Base-by-base conservation (phyloP, 768 basidiomycete genomes). In the Amanita muscaria region DNA sequence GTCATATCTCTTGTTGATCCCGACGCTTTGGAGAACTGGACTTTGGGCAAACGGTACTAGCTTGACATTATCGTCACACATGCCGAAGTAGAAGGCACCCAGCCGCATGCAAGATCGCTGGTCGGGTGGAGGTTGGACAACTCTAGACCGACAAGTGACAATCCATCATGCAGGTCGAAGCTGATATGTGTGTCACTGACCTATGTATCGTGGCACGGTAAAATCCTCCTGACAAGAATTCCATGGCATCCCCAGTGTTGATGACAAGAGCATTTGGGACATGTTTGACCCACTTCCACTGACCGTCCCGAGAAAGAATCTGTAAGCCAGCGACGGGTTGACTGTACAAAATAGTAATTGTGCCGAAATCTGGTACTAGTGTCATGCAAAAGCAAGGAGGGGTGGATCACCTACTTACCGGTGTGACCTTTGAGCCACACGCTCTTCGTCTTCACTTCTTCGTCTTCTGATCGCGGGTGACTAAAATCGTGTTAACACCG, bases 361-460 rank as follows among this genome's bases (percentile, higher is more conserved):
- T 69, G 6, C 75, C 77, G 42, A 77, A 66, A 57, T 80, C 79
- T 67, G 32, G 29, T 24, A 14, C 25, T 3, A 19, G 4, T 11
- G 45, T n/a, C 19, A 16, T 32, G 29, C 15, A 34, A 25, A n/a
- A 12, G 5, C 11, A 33, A 15, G 31, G 15, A 37, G 10, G 16
- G 8, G 7, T 2, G 10, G 8, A 16, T 27, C n/a, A 37, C 23
- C 3, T 12, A 46, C 55, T 5, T 35, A 74, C 76, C 76, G 0
- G 72, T 75, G 49, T 80, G 78, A 2, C 78, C 77, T 47, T 80
- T 77, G 8, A 78, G 58, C 74, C 74, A 79, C 14, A 79, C 73
- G 36, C 74, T 71, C 29, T 73, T 71, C 0, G 73, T 69, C 51
- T 69, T 68, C 9, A 38, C 44, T 46, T 77, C 77, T 8, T 79